Conservation (phyloP, 2,329 filamentous ascomycete genomes). For the Apiospora marii region DNA sequence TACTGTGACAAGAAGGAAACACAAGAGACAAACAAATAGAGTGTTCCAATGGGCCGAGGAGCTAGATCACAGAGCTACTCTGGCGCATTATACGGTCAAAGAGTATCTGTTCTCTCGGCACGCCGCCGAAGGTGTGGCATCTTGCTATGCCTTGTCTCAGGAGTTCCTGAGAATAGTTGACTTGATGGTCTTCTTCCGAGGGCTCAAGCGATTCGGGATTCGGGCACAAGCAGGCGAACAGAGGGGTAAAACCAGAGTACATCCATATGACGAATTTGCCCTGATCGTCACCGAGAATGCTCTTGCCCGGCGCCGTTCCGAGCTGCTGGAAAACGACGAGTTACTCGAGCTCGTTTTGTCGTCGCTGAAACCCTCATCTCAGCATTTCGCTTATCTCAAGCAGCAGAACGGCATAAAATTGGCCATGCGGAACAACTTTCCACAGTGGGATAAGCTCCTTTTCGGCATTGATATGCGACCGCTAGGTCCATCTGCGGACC, state of each 20-base stretch:
- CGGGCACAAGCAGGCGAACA: not conserved
- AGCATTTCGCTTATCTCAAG: slow-evolving; percentile 26
- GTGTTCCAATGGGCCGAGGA: not conserved
- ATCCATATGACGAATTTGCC: not conserved
- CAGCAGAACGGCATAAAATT: not conserved
- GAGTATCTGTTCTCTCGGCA: slow-evolving; percentile 36
- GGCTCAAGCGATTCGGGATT: slow-evolving; percentile 29
- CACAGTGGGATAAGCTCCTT: slow-evolving; percentile 28
- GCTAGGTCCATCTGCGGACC: not conserved
- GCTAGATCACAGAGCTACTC: slow-evolving; percentile 26
- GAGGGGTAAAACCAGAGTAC: not conserved
- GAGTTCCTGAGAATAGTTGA: slow-evolving; percentile 27
- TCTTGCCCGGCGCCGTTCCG: not conserved
- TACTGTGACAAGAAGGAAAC: slow-evolving; percentile 29
- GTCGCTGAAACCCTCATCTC: slow-evolving; percentile 27
- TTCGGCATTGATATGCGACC: not conserved
- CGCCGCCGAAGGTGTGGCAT: slow-evolving; percentile 30
- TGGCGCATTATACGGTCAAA: slow-evolving; percentile 40
- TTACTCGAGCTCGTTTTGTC: slow-evolving; percentile 27
- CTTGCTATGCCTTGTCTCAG: slow-evolving; percentile 35
- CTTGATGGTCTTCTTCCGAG: slow-evolving; percentile 32
- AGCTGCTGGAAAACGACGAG: not conserved
- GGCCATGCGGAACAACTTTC: slow-evolving; percentile 24
- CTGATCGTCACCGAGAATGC: not conserved
- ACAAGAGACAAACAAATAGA: not conserved